These are phyloP conservation scores for Thermothielavioides terrestris DNA, from an alignment of 495 filamentous ascomycete species.

Conservation along the genomic window DNA sequence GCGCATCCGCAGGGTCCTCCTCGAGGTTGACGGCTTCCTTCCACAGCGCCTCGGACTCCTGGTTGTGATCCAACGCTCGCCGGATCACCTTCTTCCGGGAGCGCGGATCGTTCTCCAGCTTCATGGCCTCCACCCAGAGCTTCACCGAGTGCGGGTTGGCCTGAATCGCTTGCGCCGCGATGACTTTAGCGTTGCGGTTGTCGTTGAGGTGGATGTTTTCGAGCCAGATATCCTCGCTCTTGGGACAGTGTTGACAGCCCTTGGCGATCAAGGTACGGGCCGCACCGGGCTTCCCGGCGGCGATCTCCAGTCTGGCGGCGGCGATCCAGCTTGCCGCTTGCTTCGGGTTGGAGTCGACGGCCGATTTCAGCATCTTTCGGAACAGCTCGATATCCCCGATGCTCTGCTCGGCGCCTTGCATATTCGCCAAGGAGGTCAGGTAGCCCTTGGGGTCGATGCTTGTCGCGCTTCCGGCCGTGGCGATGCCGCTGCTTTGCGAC, in stretches of 20 bases:
- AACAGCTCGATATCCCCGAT: conserved; percentile 94
- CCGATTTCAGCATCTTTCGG: conserved; percentile 84
- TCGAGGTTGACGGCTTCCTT: conserved; percentile 96
- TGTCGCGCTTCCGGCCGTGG: conserved; percentile 71
- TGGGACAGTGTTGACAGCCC: conserved; percentile 83
- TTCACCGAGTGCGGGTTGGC: conserved; percentile 80
- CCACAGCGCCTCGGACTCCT: conserved; percentile 88
- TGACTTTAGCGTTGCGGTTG: conserved; percentile 85
- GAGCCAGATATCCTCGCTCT: conserved; percentile 91
- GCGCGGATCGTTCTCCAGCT: conserved; percentile 67
- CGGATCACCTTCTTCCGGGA: conserved; percentile 86
- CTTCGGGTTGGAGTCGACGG: conserved; percentile 90
- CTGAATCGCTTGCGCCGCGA: conserved; percentile 89
- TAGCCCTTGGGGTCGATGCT: conserved; percentile 95
- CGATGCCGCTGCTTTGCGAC: conserved; percentile 58
- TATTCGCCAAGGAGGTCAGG: conserved; percentile 76
- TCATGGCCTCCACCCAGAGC: conserved; percentile 93
- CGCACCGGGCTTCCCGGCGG: conserved; percentile 80
- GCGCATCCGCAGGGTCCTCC: conserved; percentile 77
- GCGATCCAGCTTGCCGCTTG: conserved; percentile 97
- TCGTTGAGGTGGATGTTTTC: conserved; percentile 91
- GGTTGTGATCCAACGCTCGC: conserved; percentile 80
- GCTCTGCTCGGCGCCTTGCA: conserved; percentile 70
- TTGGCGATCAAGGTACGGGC: conserved; percentile 76
- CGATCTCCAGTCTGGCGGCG: conserved; percentile 81